A percentile compares a stretch with the other conserved stretches of the same genome.
These are phyloP conservation scores for Dianthus caryophyllus DNA, from an alignment of 148 eudicot genomes.

Conservation along the genomic window DNA sequence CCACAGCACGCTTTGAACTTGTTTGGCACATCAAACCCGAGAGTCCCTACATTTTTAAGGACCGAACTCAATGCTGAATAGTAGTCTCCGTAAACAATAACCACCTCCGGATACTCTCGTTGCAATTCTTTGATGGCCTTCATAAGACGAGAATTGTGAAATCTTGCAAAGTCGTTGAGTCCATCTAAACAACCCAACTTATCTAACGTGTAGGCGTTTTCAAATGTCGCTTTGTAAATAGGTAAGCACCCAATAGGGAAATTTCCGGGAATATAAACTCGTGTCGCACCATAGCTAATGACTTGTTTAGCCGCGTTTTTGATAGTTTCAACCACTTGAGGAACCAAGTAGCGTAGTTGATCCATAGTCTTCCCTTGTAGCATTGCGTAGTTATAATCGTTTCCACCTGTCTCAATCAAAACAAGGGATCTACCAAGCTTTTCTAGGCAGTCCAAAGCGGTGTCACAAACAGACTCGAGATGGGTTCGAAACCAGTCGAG, in stretches of 20 bases:
- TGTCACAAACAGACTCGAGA: not conserved
- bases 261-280: no score
- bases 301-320: not conserved
- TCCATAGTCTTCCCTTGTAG: no score
- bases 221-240: no score
- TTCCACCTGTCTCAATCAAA: slow-evolving; percentile 4
- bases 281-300: not conserved
- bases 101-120: not conserved
- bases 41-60: no score
- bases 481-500: not conserved
- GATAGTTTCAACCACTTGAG: slow-evolving; percentile 2
- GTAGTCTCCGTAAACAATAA: not conserved
- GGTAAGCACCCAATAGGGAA: no score
- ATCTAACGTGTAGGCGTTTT: no score
- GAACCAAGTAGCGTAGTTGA: no score
- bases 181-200: no score
- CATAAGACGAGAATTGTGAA: not conserved
- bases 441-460: not conserved
- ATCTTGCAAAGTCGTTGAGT: no score
- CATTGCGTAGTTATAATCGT: not conserved
- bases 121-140: not conserved
- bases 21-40: no score
- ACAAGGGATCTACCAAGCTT: not conserved
- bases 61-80: no score
- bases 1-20: no score